Conservation (phyloP, 345 rosid species). For the Acer saccharum region DNA sequence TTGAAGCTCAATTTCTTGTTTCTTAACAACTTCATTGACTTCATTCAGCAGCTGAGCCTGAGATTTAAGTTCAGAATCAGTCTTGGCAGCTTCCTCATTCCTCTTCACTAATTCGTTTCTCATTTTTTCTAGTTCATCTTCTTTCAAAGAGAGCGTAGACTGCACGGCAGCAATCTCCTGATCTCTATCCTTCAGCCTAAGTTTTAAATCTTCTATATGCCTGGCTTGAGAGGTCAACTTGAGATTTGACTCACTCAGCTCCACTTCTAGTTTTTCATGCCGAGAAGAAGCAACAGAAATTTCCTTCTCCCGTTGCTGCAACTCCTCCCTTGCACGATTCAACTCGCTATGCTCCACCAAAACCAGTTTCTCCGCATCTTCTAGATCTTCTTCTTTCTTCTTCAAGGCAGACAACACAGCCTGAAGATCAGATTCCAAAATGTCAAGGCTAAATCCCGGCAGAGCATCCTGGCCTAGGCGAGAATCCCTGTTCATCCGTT, state of each 20-base stretch:
- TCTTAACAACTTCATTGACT: slow-evolving; percentile 61
- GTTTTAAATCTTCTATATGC: slow-evolving; percentile 66
- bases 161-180: slow-evolving; percentile 45
- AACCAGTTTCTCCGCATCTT: slow-evolving; percentile 55
- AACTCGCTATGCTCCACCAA: slow-evolving; percentile 55
- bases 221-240: slow-evolving; percentile 66
- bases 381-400: slow-evolving; percentile 69
- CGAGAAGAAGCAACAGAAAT: slow-evolving; percentile 49
- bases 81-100: slow-evolving; percentile 48
- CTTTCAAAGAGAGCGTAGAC: slow-evolving; percentile 50
- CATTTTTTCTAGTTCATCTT: slow-evolving; percentile 57
- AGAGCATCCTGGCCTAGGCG: slow-evolving; percentile 28
- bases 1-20: slow-evolving; percentile 64
- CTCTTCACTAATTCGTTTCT: slow-evolving; percentile 45
- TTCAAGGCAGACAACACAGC: slow-evolving; percentile 65
- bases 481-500: slow-evolving; percentile 43
- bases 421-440: slow-evolving; percentile 67
- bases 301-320: slow-evolving; percentile 50
- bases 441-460: slow-evolving; percentile 40
- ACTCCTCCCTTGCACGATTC: slow-evolving; percentile 52
- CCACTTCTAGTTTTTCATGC: slow-evolving; percentile 59
- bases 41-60: slow-evolving; percentile 62
- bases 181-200: slow-evolving; percentile 55
- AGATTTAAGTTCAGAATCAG: slow-evolving; percentile 44
- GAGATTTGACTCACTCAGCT: slow-evolving; percentile 54